Percentiles rank a stretch among this genome's conserved stretches.
Evolutionary conservation across 306 rosid genomes (phyloP).

Genomic region (Castanea sativa): DNA sequence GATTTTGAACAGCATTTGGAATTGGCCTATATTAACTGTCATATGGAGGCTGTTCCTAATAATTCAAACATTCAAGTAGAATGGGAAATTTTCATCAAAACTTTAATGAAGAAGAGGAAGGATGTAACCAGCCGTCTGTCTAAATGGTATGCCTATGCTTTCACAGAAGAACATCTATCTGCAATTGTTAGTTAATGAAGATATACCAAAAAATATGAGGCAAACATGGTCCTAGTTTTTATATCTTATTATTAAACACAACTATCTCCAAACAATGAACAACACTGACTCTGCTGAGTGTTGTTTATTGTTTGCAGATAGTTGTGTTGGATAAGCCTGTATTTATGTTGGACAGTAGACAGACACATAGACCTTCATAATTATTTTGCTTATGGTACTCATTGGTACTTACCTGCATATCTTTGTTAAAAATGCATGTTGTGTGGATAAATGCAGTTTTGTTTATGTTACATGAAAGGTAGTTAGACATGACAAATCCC

Average conservation of each 20-base stretch:
- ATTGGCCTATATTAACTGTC: constrained; percentile 26
- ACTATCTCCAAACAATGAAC: too few relatives aligned
- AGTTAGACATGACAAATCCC: not conserved
- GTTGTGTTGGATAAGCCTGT: not conserved
- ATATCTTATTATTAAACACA: not conserved
- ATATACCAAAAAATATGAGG: constrained; percentile 4
- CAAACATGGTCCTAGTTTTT: not conserved
- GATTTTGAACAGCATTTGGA: constrained; percentile 34
- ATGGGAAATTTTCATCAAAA: constrained; percentile 65
- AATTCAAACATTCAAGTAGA: constrained; percentile 52
- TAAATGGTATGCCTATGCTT: constrained; percentile 57
- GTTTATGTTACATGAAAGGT: too few relatives aligned
- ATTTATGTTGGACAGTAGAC: too few relatives aligned
- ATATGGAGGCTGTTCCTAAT: constrained; percentile 34
- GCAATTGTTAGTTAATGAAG: not conserved
- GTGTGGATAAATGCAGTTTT: not conserved
- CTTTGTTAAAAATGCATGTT: not conserved
- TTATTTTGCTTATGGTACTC: not conserved
- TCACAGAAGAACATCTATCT: not conserved
- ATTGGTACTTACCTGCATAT: not conserved
- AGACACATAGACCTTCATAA: not conserved
- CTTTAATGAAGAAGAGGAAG: constrained; percentile 64
- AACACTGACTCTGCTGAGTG: not conserved
- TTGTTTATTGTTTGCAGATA: not conserved
- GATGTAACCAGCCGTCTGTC: constrained; percentile 56